Percentiles rank a stretch among this genome's conserved stretches.
These are phyloP conservation scores for Zizania latifolia DNA, from an alignment of 176 grass and related monocot species.

Conservation along the genomic window DNA sequence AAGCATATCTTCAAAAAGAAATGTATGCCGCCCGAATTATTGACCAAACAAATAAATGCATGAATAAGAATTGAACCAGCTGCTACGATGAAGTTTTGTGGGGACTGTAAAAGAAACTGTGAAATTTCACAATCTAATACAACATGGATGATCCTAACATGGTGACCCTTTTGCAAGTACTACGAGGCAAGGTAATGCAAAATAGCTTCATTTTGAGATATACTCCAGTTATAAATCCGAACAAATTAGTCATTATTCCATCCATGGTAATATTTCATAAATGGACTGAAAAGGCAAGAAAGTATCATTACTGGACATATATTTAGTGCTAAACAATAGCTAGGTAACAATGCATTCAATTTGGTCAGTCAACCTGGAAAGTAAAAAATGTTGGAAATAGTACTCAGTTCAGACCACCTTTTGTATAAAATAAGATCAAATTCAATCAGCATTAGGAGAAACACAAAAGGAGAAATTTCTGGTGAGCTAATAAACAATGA, in stretches of 20 bases:
- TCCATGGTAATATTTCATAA: background rate
- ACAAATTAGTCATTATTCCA: background rate
- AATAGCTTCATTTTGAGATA: background rate
- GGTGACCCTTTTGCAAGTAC: background rate
- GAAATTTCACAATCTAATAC: background rate
- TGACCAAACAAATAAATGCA: conserved; percentile 1
- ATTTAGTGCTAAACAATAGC: background rate
- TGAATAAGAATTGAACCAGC: background rate
- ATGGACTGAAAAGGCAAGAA: background rate
- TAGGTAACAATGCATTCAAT: background rate
- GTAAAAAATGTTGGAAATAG: background rate
- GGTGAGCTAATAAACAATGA: background rate
- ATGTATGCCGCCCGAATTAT: background rate
- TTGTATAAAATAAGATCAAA: background rate
- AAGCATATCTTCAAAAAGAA: background rate
- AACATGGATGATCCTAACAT: background rate
- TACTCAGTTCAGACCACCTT: background rate
- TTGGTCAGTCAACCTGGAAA: background rate
- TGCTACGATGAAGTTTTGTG: background rate
- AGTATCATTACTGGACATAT: background rate
- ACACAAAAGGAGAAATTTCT: background rate
- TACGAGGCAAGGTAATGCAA: background rate
- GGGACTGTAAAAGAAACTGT: background rate
- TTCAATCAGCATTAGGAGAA: background rate
- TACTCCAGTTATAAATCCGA: background rate